Base-by-base conservation (phyloP, 2,329 filamentous ascomycete species). In the Verruconis gallopava region DNA sequence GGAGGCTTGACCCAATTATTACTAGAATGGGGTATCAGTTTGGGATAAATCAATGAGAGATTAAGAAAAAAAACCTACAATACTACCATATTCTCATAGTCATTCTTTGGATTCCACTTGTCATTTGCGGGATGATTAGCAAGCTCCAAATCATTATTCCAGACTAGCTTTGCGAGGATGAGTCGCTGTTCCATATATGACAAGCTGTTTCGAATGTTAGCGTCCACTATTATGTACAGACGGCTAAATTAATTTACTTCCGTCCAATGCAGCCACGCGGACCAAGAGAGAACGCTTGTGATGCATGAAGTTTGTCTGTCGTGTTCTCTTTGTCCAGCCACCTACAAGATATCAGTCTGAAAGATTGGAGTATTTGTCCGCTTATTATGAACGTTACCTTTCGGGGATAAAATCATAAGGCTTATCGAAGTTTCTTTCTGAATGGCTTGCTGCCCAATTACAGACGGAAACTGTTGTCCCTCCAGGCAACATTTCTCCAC, bases 181-280 rank as follows among this genome's bases (percentile, higher is more conserved):
- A 45, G 17, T 11, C 32, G 5, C 28, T 36, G 34, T 33, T 45
- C 43, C 17, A 28, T 18, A 20, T 45, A 43, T 6, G 43, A 40
- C 17, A 45, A 28, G 18, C 43, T 45, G 33, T 20, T n/a, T n/a
- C n/a, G n/a, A n/a, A n/a, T n/a, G n/a, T n/a, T n/a, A n/a, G n/a
- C n/a, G n/a, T n/a, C n/a, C n/a, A n/a, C n/a, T n/a, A n/a, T n/a
- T n/a, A 49, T 9, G 11, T 13, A 32, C 12, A 30, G 37, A 11
- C 30, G 12, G 20, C n/a, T 11, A 37, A 42, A 9, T n/a, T 30
- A 11, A 44, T 38, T 42, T 21, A 44, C 42, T 46, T 30, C 33
- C 36, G 46, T 9, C 57, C 56, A 43, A 60, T 57, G 36, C 56
- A 60, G 3, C 52, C 54, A 19, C 55, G 44, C 1, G 55, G 55